Conservation (phyloP, 2,329 filamentous ascomycete genomes). For the Elsinoe australis region DNA sequence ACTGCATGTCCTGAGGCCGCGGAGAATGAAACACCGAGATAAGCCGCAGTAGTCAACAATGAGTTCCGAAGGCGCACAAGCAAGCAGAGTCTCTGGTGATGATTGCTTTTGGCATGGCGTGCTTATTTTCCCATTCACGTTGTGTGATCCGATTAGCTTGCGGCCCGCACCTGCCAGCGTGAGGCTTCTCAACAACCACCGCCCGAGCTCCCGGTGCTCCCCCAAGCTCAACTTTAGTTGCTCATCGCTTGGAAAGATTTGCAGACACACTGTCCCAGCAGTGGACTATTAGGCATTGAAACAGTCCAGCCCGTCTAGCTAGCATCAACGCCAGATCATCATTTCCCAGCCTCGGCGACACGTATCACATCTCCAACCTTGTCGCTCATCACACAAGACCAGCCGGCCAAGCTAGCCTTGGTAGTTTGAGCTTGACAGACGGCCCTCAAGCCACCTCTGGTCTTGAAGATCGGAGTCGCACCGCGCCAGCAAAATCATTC, state of each 20-base stretch:
- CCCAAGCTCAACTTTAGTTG: slow-evolving; percentile 11
- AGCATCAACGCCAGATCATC: neutral
- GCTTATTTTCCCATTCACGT: neutral
- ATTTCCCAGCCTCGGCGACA: neutral
- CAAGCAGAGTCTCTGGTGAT: too few species aligned
- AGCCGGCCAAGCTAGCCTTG: slow-evolving; percentile 12
- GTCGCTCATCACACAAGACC: slow-evolving; percentile 1
- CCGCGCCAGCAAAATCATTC: neutral
- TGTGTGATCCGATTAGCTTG: neutral
- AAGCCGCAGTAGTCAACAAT: too few species aligned
- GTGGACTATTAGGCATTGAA: too few species aligned
- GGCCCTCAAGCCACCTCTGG: neutral
- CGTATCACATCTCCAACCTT: neutral
- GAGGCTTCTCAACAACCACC: slow-evolving; percentile 13
- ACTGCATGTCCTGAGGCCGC: neutral
- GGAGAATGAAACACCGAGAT: too few species aligned
- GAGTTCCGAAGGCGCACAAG: too few species aligned
- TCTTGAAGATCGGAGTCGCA: slow-evolving; percentile 8
- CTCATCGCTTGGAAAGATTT: neutral
- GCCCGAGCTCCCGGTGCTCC: slow-evolving; percentile 7
- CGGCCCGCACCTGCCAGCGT: neutral
- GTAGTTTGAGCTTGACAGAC: slow-evolving; percentile 10
- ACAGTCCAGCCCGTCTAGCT: too few species aligned
- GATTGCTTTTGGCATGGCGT: too few species aligned
- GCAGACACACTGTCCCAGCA: neutral